Evolutionary conservation across 306 rosid genomes (phyloP), one percentile per base, ranked within the genome.

Genomic region (Prunus dulcis): DNA sequence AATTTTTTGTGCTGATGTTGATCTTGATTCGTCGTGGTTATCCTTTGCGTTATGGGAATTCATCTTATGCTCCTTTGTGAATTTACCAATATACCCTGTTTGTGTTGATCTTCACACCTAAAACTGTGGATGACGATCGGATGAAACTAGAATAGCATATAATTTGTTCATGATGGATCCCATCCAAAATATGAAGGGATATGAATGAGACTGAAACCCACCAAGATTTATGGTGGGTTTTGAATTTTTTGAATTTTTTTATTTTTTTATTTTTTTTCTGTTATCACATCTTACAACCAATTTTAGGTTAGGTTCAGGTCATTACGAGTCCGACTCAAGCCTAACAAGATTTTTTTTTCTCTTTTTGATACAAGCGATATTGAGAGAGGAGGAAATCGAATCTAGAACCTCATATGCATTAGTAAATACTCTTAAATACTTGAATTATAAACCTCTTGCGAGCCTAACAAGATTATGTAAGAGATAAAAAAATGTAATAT

Each of bases 171-270:
- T 34, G 23, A 2, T 64, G 12, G 8, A 18, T 34, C 15, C 23
- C 18, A 34, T 64, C 49, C 49, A 32, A 7, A 19, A 32, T 18
- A 1, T 38, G 9, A 38, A 7, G 69, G 47, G 49, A 34, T 19
- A 34, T 32, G 69, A 38, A 64, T 34, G 38, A 9, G 69, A 64
- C 69, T 64, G 25, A 34, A 64, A 32, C 69, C 49, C 69, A 64
- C 49, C 49, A 64, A 32, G 8, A 64, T 64, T 11, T 64, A 63
- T 3, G 30, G 67, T 10, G 15, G 22, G 51, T 38, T 38, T 10
- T 46, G 0, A 9, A 30, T 3, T 30, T 32, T 14, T 3, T 1
- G n/a, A n/a, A n/a, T n/a, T n/a, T n/a, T n/a, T n/a, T n/a, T n/a
- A n/a, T n/a, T n/a, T n/a, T n/a, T n/a, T n/a, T n/a, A n/a, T 15